Percentiles rank a stretch among this genome's conserved stretches.
Evolutionary conservation across 768 basidiomycete species (phyloP).

Genomic region (Mycena leptocephala): DNA sequence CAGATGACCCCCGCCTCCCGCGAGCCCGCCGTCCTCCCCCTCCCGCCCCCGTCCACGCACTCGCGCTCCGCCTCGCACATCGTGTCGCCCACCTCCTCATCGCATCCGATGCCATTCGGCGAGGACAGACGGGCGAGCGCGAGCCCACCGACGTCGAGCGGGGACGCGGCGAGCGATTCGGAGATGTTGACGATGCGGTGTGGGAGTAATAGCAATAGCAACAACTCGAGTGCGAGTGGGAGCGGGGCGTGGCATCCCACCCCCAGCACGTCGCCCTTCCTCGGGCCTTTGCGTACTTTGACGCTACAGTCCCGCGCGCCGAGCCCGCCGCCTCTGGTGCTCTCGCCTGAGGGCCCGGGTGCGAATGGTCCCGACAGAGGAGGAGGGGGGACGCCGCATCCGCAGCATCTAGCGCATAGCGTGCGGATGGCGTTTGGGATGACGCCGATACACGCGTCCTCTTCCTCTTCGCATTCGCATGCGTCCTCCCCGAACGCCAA

Average conservation of each 20-base stretch:
- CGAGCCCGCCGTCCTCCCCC: constrained; percentile 44
- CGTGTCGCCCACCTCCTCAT: no score
- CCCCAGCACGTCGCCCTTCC: constrained; percentile 86
- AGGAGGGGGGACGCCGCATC: constrained; percentile 55
- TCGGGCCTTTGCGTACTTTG: constrained; percentile 82
- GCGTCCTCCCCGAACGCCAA: neutral
- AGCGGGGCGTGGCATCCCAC: constrained; percentile 56
- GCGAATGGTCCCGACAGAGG: constrained; percentile 36
- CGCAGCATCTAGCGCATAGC: constrained; percentile 85
- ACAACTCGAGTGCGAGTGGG: neutral
- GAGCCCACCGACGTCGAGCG: constrained; percentile 21
- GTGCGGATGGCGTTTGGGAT: constrained; percentile 93
- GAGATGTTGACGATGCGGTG: constrained; percentile 22
- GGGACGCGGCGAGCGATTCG: constrained; percentile 19
- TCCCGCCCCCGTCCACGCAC: constrained; percentile 36
- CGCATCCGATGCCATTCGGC: no score
- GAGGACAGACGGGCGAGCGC: constrained; percentile 23
- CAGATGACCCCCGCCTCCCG: constrained; percentile 63
- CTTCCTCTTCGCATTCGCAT: constrained; percentile 31
- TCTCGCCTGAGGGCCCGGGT: constrained; percentile 66
- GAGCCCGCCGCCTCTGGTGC: constrained; percentile 81
- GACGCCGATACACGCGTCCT: constrained; percentile 80
- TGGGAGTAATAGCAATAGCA: neutral
- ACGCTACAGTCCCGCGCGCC: constrained; percentile 82
- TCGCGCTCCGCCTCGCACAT: constrained; percentile 62